Conservation (phyloP, 2,329 filamentous ascomycete species). For the Sarocladium brachiariae region DNA sequence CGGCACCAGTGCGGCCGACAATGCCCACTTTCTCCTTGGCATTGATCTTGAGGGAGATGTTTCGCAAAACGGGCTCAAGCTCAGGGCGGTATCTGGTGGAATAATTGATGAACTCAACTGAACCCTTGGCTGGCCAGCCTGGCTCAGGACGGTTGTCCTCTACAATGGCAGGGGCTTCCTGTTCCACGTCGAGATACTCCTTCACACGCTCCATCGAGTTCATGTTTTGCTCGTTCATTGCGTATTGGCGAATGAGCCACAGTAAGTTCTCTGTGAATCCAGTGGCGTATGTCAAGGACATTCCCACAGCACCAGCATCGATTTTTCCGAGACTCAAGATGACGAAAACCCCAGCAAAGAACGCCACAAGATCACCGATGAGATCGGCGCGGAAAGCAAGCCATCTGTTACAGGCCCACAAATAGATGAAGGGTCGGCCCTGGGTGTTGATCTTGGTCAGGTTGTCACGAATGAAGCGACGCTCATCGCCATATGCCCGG, state of each 20-base stretch:
- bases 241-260: slow-evolving; percentile 92
- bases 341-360: slow-evolving; percentile 89
- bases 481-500: slow-evolving; percentile 89
- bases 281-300: slow-evolving; percentile 92
- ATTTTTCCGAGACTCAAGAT: slow-evolving; percentile 75
- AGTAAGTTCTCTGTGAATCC: slow-evolving; percentile 95
- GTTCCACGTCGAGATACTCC: slow-evolving; percentile 93
- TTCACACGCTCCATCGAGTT: slow-evolving; percentile 97
- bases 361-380: slow-evolving; percentile 83
- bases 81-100: slow-evolving; percentile 83
- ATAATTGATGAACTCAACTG: slow-evolving; percentile 83
- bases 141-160: slow-evolving; percentile 69
- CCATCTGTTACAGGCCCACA: slow-evolving; percentile 97
- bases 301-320: slow-evolving; percentile 84
- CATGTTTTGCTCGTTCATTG: slow-evolving; percentile 98
- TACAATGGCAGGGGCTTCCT: slow-evolving; percentile 75
- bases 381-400: slow-evolving; percentile 87
- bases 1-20: slow-evolving; percentile 89
- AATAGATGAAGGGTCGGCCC: slow-evolving; percentile 86
- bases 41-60: slow-evolving; percentile 79
- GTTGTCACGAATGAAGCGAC: slow-evolving; percentile 90
- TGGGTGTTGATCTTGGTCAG: slow-evolving; percentile 82
- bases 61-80: slow-evolving; percentile 76
- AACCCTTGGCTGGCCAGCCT: slow-evolving; percentile 80
- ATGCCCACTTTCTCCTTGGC: slow-evolving; percentile 91